Conservation (phyloP, 2,329 filamentous ascomycete genomes). For the Hysterium pulicare region DNA sequence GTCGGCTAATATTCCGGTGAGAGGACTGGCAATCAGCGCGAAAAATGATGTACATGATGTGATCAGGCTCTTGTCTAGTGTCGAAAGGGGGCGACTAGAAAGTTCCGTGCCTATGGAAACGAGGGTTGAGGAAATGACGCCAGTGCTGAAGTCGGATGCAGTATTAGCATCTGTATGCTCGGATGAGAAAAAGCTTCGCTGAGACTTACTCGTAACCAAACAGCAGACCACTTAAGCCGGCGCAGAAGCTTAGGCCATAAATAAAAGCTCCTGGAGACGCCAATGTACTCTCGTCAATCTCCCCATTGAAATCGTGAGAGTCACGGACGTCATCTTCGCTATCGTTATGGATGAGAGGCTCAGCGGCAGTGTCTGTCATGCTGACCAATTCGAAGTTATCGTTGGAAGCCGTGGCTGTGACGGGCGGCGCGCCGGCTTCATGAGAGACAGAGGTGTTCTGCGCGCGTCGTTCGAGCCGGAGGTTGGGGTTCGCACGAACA, state of each 20-base stretch:
- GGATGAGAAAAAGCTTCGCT: not conserved
- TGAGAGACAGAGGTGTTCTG: not conserved
- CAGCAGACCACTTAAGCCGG: conserved; percentile 56
- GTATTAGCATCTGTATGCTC: conserved; percentile 2
- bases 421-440: conserved; percentile 1
- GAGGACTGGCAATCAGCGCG: conserved; percentile 54
- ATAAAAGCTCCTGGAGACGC: conserved; percentile 43
- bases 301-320: conserved; percentile 10
- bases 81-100: conserved; percentile 48
- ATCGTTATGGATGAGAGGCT: conserved; percentile 27
- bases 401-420: conserved; percentile 11
- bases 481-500: no score
- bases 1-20: conserved; percentile 62
- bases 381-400: conserved; percentile 22
- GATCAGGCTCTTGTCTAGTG: conserved; percentile 57
- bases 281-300: conserved; percentile 30
- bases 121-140: conserved; percentile 59
- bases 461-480: no score
- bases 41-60: conserved; percentile 57
- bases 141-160: conserved; percentile 42
- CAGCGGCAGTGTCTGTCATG: conserved; percentile 26
- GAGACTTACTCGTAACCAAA: conserved; percentile 58
- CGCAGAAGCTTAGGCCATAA: conserved; percentile 55
- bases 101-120: conserved; percentile 55
- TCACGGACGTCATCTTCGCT: conserved; percentile 8